Conservation (phyloP, 1,284 basidiomycete species). For the Cryptococcus floricola region DNA sequence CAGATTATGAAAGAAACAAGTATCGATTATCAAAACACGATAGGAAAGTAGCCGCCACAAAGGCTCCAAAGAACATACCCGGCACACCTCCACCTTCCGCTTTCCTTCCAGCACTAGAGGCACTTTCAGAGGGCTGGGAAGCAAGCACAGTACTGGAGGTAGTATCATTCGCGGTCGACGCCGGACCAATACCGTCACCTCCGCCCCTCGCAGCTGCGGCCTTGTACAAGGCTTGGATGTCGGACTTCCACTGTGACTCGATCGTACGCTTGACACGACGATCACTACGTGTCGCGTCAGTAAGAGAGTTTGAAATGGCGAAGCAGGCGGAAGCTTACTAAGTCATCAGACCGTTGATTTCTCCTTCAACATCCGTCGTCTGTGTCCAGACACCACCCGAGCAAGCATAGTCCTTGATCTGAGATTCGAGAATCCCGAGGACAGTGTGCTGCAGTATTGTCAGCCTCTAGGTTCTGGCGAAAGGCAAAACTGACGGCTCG, state of each 20-base stretch:
- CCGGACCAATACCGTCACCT: background rate
- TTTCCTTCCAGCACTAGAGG: too few species aligned
- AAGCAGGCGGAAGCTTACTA: conserved; percentile 9
- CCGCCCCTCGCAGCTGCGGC: conserved; percentile 20
- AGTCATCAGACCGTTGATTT: conserved; percentile 23
- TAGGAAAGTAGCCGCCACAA: too few species aligned
- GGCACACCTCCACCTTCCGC: too few species aligned
- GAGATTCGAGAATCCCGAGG: conserved; percentile 6
- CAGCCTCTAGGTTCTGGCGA: background rate
- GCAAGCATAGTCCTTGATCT: conserved; percentile 12
- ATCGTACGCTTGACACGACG: conserved; percentile 12
- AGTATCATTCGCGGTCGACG: too few species aligned
- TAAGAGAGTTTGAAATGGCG: background rate
- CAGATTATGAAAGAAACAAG: too few species aligned
- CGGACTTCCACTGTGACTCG: conserved; percentile 12
- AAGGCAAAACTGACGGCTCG: conserved; percentile 10
- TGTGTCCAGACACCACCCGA: conserved; percentile 24
- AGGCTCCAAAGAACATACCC: too few species aligned
- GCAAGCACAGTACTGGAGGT: too few species aligned
- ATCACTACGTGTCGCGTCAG: conserved; percentile 8
- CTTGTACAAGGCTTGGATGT: conserved; percentile 17
- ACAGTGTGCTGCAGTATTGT: background rate
- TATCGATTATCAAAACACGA: too few species aligned
- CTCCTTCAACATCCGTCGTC: conserved; percentile 25
- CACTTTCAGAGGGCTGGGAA: too few species aligned